Percentiles rank a stretch among this genome's conserved stretches.
Conservation (phyloP, 805 yeast species). For the Candida xiaguanensis region DNA sequence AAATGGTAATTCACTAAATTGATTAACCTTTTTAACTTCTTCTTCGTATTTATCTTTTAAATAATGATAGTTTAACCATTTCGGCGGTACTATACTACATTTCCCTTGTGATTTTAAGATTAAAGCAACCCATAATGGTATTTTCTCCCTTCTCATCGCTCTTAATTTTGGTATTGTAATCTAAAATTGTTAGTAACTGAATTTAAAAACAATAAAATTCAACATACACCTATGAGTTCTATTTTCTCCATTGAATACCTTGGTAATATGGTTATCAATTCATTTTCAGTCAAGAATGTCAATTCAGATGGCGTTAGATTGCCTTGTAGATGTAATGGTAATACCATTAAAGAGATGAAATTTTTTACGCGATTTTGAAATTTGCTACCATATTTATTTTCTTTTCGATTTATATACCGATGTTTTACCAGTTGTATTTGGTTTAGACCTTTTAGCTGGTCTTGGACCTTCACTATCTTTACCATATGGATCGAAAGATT, state of each 20-base stretch:
- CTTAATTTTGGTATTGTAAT: conserved; percentile 53
- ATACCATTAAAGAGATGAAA: conserved; percentile 50
- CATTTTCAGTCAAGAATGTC: conserved; percentile 82
- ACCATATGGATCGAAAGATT: conserved; percentile 58
- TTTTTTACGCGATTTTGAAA: conserved; percentile 4
- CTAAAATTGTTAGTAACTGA: conserved; percentile 22
- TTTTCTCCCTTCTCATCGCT: conserved; percentile 63
- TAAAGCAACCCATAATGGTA: conserved; percentile 88
- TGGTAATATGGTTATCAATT: conserved; percentile 70
- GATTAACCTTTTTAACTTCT: conserved; percentile 54
- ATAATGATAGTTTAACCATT: conserved; percentile 64
- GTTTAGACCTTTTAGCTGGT: conserved; percentile 46
- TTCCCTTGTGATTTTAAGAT: conserved; percentile 79
- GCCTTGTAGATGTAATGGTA: conserved; percentile 51
- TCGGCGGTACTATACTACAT: conserved; percentile 82
- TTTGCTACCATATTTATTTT: too few relatives aligned
- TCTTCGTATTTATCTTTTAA: conserved; percentile 59
- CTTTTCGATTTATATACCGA: conserved; percentile 24
- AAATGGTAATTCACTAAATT: conserved; percentile 75
- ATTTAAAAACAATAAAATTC: background rate
- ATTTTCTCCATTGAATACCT: conserved; percentile 66
- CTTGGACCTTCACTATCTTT: conserved; percentile 48
- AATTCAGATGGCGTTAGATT: conserved; percentile 74
- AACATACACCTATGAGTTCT: conserved; percentile 58
- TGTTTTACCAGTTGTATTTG: conserved; percentile 31